Evolutionary conservation across 2,329 filamentous ascomycete species (phyloP).

Genomic region (Fusarium aywerte): DNA sequence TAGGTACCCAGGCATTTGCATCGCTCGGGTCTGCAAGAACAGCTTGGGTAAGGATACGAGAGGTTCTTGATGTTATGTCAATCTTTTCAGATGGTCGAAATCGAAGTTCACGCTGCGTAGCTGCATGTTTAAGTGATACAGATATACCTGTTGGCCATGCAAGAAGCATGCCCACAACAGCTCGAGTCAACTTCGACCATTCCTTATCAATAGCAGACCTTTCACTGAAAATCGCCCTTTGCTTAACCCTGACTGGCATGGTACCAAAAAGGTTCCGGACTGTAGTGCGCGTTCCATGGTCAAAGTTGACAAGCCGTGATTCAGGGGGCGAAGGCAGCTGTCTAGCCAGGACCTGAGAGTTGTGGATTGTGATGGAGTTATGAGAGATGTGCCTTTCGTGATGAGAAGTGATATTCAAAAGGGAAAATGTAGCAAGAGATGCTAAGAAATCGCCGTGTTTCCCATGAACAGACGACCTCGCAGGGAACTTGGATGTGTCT

Average conservation of each 20-base stretch:
- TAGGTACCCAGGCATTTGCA: slow-evolving; percentile 72
- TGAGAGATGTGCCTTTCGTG: slow-evolving; percentile 68
- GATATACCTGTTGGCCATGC: slow-evolving; percentile 70
- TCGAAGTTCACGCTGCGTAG: slow-evolving; percentile 51
- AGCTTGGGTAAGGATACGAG: slow-evolving; percentile 72
- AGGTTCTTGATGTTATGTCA: slow-evolving; percentile 43
- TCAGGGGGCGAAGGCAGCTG: slow-evolving; percentile 69
- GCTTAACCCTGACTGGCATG: slow-evolving; percentile 90
- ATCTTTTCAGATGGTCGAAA: slow-evolving; percentile 48
- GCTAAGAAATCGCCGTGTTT: slow-evolving; percentile 79
- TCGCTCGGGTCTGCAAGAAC: slow-evolving; percentile 67
- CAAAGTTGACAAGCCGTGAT: slow-evolving; percentile 64
- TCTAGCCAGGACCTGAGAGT: slow-evolving; percentile 72
- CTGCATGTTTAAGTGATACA: slow-evolving; percentile 67
- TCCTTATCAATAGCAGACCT: slow-evolving; percentile 66
- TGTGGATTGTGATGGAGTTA: slow-evolving; percentile 76
- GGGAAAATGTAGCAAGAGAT: slow-evolving; percentile 78
- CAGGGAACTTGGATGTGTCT: slow-evolving; percentile 83
- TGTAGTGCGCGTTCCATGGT: slow-evolving; percentile 78
- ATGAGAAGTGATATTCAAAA: slow-evolving; percentile 80
- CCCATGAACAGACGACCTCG: slow-evolving; percentile 66
- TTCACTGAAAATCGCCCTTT: slow-evolving; percentile 69
- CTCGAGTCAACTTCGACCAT: slow-evolving; percentile 71
- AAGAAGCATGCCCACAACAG: slow-evolving; percentile 73
- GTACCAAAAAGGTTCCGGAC: slow-evolving; percentile 88